Evolutionary conservation across 441 rosid genomes (phyloP), one percentile per base, ranked within the genome.

Genomic region (Metrosideros polymorpha): DNA sequence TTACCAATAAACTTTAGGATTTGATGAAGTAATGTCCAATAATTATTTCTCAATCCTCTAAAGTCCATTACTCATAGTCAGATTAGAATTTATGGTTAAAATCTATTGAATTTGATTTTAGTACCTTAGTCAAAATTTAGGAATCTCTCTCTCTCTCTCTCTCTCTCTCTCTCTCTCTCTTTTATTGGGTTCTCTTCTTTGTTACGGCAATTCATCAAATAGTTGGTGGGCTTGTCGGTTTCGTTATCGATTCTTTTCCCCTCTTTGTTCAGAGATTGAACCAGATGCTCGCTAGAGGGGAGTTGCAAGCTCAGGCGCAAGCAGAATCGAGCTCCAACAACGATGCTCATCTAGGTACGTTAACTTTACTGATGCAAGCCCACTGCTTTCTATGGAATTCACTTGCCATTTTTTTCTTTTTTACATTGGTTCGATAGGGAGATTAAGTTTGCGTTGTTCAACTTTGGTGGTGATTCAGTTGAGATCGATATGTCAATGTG

Each of bases 401-500:
- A 32, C 29, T 30, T 52, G 17, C 43, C 39, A 12, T 47, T n/a
- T 4, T 82, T n/a, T n/a, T n/a, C n/a, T n/a, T n/a, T n/a, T 55
- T 3, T 7, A 49, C 55, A 22, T 18, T 30, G 17, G 85, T 9
- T 35, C 85, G 32, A 55, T 79, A 50, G 84, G 51, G 83, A 47
- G 45, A 77, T 45, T 84, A 39, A 35, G 59, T 43, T 25, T 53
- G 45, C 32, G 7, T 55, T 56, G 32, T 18, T 83, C 76, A n/a
- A 25, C 63, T 76, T 54, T 54, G 35, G 18, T 55, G 86, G 77
- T 57, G 47, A 75, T 84, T 77, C 85, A 92, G 91, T 89, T 30
- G 47, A 61, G 82, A 82, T 92, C 88, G 95, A 93, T 86, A 86
- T 84, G 86, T 94, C 95, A 1, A 94, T 93, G 75, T 98, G 98